Base-by-base conservation (phyloP, 148 eudicot species). In the Amaranthus hypochondriacus region DNA sequence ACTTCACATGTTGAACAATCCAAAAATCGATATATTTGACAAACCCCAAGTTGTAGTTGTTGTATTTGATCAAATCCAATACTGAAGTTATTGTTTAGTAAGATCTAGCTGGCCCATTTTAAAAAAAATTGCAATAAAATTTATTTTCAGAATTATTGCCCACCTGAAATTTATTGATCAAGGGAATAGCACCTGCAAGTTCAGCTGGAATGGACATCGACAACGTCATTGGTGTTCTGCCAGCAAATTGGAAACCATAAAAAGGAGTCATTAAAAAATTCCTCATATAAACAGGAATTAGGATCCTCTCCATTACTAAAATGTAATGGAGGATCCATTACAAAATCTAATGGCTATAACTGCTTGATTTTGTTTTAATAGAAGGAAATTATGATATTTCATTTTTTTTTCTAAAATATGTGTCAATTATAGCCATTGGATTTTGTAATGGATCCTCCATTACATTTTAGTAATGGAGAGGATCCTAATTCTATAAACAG, bases 81-180 rank as follows among this genome's bases (percentile, higher is more conserved):
- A 64, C 7, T 18, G 8, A 3, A 44, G 46, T n/a, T 15, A 50
- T 66, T 21, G 11, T 60, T 48, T 52, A 10, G 66, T 46, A 73
- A 60, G 43, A 51, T 15, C 46, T 5, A 42, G 42, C 48, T 4
- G 63, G 54, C 43, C 46, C 63, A 53, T 60, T 56, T 53, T 48
- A 4, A 61, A 50, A 13, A n/a, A 9, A 12, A 7, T n/a, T 44
- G 42, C 5, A 6, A n/a, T 42, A 53, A 13, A 14, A 54, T n/a
- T 43, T 52, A 10, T 39, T 56, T 42, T 48, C 10, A 79, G 14
- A 12, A 80, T 4, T 59, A 62, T 15, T 63, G 67, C 78, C 73
- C 76, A 92, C 99, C 97, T 92, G 99, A 80, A 96, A 96, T 83
- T 86, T 96, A 78, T 90, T 96, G 73, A 92, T 85, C 83, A 92